A percentile compares a stretch with the other conserved stretches of the same genome.
These are phyloP conservation scores for Lathyrus sativus DNA, from an alignment of 306 rosid genomes.

Conservation along the genomic window DNA sequence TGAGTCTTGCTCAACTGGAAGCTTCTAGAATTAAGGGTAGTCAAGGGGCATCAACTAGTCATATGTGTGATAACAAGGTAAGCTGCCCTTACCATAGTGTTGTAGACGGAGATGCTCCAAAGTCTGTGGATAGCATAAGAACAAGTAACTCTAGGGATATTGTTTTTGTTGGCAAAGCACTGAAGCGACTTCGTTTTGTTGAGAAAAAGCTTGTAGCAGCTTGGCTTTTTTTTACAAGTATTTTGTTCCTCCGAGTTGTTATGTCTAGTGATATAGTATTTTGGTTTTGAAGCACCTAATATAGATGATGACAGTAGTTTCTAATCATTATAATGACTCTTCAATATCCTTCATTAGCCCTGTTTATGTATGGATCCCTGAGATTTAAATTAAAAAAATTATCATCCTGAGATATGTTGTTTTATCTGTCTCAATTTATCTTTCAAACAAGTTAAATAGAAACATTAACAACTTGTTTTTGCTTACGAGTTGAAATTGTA, in stretches of 20 bases:
- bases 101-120: constrained; percentile 62
- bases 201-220: constrained; percentile 74
- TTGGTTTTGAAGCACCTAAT: constrained; percentile 24
- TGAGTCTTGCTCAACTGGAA: too few relatives aligned
- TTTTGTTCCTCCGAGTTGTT: too few relatives aligned
- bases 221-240: too few relatives aligned
- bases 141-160: constrained; percentile 53
- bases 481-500: too few relatives aligned
- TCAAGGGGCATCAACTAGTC: too few relatives aligned
- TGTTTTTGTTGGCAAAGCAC: constrained; percentile 66
- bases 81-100: constrained; percentile 79
- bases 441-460: too few relatives aligned
- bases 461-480: too few relatives aligned
- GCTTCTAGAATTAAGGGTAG: too few relatives aligned
- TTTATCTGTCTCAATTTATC: too few relatives aligned
- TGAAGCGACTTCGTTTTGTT: constrained; percentile 69
- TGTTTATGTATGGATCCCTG: constrained; percentile 4
- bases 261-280: too few relatives aligned
- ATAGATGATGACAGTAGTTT: constrained; percentile 13
- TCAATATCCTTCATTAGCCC: neutral
- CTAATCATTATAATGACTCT: constrained; percentile 3
- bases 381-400: too few relatives aligned
- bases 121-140: constrained; percentile 57
- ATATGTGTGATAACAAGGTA: constrained; percentile 69
- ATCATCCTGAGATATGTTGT: too few relatives aligned